Evolutionary conservation across 345 rosid species (phyloP).

Genomic region (Jatropha curcas): DNA sequence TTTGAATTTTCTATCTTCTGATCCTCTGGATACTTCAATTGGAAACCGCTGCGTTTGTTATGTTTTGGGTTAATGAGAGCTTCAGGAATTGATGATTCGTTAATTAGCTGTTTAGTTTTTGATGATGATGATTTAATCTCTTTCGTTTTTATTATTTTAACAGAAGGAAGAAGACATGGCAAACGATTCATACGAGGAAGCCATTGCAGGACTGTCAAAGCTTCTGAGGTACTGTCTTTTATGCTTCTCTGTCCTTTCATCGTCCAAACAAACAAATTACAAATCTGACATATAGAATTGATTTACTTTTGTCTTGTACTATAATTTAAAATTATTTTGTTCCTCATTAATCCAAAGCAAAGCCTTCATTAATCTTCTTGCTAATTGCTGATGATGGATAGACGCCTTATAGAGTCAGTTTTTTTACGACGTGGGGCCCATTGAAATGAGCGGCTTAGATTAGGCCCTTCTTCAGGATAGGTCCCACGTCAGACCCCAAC

Average conservation of each 20-base stretch:
- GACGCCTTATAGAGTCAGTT: no score
- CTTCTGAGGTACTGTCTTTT: slow-evolving; percentile 65
- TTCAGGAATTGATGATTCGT: not conserved
- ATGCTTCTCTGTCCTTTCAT: not conserved
- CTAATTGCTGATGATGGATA: no score
- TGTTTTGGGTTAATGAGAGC: no score
- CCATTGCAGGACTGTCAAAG: slow-evolving; percentile 70
- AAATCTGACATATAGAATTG: not conserved
- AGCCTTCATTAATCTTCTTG: not conserved
- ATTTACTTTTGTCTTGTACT: not conserved
- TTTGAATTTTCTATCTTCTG: not conserved
- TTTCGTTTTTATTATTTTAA: not conserved
- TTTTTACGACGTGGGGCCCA: slow-evolving; percentile 1
- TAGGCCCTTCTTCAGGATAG: not conserved
- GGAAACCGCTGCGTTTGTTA: no score
- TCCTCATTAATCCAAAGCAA: not conserved
- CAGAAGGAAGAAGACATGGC: slow-evolving; percentile 52
- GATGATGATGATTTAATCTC: not conserved
- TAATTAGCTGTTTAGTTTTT: not conserved
- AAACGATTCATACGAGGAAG: slow-evolving; percentile 61
- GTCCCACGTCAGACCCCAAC: not conserved
- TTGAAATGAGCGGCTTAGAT: not conserved
- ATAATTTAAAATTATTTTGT: slow-evolving; percentile 5
- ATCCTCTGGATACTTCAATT: no score
- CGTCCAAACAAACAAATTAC: not conserved